Evolutionary conservation across 495 filamentous ascomycete species (phyloP), one percentile per base, ranked within the genome.

Genomic region (Penicillium bialowiezense): DNA sequence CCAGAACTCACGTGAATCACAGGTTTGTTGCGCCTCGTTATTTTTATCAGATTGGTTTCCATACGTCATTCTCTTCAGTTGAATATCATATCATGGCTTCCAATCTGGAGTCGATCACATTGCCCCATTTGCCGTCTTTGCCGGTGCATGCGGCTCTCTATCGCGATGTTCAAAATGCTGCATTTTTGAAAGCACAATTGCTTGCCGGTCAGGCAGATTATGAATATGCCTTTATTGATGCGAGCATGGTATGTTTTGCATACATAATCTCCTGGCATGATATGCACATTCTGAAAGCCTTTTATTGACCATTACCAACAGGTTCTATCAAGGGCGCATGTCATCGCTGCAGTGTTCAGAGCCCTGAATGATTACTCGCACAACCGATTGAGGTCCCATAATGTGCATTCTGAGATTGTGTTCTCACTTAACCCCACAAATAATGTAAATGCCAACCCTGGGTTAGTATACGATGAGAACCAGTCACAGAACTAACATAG

Each of bases 171-270:
- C 62, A 78, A 52, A 97, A 97, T 65, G 77, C 86, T 7, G 64
- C 77, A 1, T 90, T 85, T 62, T 73, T 98, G 18, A 85, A 88
- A 7, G 69, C 85, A 50, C 91, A 96, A 67, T 79, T 97, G 13
- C 70, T 97, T 7, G 78, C 82, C 3, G 86, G 87, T 8, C 95
- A 96, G 54, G 54, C 77, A 19, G 85, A 86, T 10, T 97, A 88
- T 58, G 89, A 97, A 65, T 97, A 96, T 73, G 92, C 92, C 4
- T 86, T 98, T 42, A 82, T 98, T 37, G 91, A 98, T 67, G 90
- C 90, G 1, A 81, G 74, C 42, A 76, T 82, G 64, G 82, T 91
- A 64, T 45, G 59, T 51, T 17, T 2, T 19, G 15, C 12, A 13
- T 32, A 39, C 26, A 5, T n/a, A 3, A 28, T 20, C 31, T 8